Evolutionary conservation across 1,139 yeast genomes (phyloP).

Genomic region (Hyphopichia wangnamkhiaoensis): DNA sequence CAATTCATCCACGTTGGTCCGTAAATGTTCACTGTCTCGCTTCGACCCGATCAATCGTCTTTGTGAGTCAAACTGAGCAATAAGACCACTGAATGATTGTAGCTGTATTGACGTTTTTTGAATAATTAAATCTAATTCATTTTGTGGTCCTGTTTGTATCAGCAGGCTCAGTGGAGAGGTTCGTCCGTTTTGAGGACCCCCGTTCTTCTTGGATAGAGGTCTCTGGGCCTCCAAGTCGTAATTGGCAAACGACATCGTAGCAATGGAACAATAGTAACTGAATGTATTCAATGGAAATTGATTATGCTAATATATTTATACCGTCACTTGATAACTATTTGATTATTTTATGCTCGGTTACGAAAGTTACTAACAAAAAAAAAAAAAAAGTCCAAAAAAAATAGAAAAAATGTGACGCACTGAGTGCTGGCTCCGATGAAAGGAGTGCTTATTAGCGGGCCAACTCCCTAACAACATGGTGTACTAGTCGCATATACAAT

Average conservation of each 20-base stretch:
- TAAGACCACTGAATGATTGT: slow-evolving; percentile 50
- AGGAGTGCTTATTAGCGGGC: too few relatives aligned
- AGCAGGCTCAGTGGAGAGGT: too few relatives aligned
- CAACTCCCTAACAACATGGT: too few relatives aligned
- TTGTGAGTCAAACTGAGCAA: slow-evolving; percentile 50
- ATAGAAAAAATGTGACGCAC: too few relatives aligned
- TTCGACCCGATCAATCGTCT: slow-evolving; percentile 55
- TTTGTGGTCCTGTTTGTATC: slow-evolving; percentile 9
- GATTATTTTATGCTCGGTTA: too few relatives aligned
- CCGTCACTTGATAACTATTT: too few relatives aligned
- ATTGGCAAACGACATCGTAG: slow-evolving; percentile 60
- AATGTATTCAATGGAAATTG: neutral
- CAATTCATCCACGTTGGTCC: slow-evolving; percentile 40
- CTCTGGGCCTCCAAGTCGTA: slow-evolving; percentile 59
- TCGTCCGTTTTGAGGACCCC: slow-evolving; percentile 7
- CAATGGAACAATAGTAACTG: neutral
- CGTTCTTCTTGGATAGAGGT: slow-evolving; percentile 14
- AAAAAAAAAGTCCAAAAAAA: too few relatives aligned
- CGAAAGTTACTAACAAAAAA: too few relatives aligned
- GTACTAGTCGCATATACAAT: too few relatives aligned
- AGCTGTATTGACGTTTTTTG: slow-evolving; percentile 41
- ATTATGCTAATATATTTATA: too few relatives aligned
- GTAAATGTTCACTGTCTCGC: slow-evolving; percentile 46
- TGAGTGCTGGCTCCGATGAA: too few relatives aligned
- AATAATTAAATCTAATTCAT: slow-evolving; percentile 36